phyloP scores from a whole-genome alignment of 306 rosid species.

The Benincasa hispida region DNA sequence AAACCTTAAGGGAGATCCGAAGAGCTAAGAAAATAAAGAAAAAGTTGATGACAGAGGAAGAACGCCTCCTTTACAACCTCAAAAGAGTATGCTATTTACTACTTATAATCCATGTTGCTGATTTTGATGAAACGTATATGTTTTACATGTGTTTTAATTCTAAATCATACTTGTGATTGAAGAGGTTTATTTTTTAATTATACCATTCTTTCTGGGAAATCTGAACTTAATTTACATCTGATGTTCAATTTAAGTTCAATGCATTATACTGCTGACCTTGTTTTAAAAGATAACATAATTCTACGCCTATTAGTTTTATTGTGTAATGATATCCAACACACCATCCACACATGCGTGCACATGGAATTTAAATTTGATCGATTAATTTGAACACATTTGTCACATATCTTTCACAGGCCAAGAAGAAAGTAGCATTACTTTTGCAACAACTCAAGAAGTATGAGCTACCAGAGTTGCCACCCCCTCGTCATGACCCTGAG shows the following conservation, averaged over 20 bases:
- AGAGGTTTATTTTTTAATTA: not conserved
- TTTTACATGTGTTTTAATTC: not conserved
- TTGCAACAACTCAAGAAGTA: constrained; percentile 89
- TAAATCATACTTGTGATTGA: not conserved
- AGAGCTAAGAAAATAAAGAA: constrained; percentile 73
- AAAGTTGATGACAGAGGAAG: constrained; percentile 93
- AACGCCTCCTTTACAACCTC: constrained; percentile 77
- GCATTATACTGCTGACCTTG: not conserved
- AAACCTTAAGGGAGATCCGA: constrained; percentile 74
- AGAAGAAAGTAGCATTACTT: constrained; percentile 88
- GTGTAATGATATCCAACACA: not conserved
- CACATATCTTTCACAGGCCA: constrained; percentile 51
- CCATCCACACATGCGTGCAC: not conserved
- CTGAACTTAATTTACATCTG: not conserved
- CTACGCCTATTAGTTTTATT: not conserved
- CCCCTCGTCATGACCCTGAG: constrained; percentile 89
- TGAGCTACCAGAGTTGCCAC: constrained; percentile 84
- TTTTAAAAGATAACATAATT: not conserved
- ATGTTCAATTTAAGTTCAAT: not conserved
- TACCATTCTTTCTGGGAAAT: not conserved
- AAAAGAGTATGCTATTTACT: constrained; percentile 53
- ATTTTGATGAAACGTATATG: not conserved
- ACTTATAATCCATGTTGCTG: not conserved
- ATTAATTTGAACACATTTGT: not conserved
- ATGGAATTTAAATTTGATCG: not conserved